Percentiles rank a stretch among this genome's conserved stretches.
These are phyloP conservation scores for Onygenales sp. DNA, from an alignment of 2,329 filamentous ascomycete species.

Conservation along the genomic window DNA sequence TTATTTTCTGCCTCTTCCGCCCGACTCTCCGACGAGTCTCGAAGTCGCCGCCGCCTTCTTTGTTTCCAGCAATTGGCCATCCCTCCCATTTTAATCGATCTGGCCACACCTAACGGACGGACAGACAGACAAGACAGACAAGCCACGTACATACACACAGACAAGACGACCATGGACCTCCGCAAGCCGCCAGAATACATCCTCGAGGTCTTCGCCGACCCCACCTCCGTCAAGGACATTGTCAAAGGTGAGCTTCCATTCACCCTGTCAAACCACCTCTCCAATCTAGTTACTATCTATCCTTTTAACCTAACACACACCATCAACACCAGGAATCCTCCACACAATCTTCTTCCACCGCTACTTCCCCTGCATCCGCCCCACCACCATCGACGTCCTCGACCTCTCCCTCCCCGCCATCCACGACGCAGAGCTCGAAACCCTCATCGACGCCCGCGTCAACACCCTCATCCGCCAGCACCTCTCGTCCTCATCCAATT, in stretches of 20 bases:
- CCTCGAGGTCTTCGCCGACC: constrained; percentile 88
- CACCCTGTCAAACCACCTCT: neutral
- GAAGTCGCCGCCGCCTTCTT: no score
- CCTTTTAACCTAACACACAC: neutral
- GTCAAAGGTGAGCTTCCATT: constrained; percentile 62
- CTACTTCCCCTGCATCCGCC: constrained; percentile 80
- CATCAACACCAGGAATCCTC: constrained; percentile 57
- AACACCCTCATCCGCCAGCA: constrained; percentile 67
- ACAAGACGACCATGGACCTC: constrained; percentile 48
- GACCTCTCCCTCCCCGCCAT: constrained; percentile 85
- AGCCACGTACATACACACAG: neutral
- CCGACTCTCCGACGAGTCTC: no score
- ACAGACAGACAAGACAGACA: neutral
- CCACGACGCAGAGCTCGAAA: constrained; percentile 82
- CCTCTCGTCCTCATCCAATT: constrained; percentile 51
- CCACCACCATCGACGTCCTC: constrained; percentile 77
- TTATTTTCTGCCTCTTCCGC: no score
- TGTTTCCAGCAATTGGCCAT: no score
- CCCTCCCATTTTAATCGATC: no score
- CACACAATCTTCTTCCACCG: constrained; percentile 99
- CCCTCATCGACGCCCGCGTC: constrained; percentile 82
- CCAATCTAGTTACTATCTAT: neutral
- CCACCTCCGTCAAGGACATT: constrained; percentile 79
- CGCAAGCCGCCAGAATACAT: constrained; percentile 74
- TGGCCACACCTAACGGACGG: neutral